A percentile compares a stretch with the other conserved stretches of the same genome.
Conservation (phyloP, 495 filamentous ascomycete species). For the Aspergillus asperescens region DNA sequence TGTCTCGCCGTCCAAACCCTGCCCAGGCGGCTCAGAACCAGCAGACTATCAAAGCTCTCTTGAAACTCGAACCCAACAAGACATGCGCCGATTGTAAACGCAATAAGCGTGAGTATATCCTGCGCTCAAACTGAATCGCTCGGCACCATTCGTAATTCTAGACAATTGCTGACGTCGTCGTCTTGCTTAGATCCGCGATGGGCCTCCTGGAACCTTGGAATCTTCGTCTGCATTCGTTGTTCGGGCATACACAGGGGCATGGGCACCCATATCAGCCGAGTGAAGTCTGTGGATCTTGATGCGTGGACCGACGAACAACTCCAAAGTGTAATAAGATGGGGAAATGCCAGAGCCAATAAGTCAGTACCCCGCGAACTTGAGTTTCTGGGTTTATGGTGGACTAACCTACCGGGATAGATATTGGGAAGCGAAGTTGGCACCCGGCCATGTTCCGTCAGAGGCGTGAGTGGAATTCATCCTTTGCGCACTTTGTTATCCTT, state of each 20-base stretch:
- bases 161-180: conserved; percentile 11
- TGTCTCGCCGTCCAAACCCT: conserved; percentile 81
- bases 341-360: conserved; percentile 92
- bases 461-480: conserved; percentile 51
- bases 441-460: conserved; percentile 93
- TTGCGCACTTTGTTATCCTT: neutral
- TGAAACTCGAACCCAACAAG: conserved; percentile 93
- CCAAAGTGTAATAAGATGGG: conserved; percentile 87
- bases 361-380: conserved; percentile 34
- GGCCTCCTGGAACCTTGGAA: conserved; percentile 95
- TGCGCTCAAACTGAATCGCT: neutral
- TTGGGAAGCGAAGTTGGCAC: conserved; percentile 92
- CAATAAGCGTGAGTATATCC: conserved; percentile 74
- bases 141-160: neutral
- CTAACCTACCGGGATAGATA: conserved; percentile 49
- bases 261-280: conserved; percentile 96
- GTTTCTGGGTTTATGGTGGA: conserved; percentile 4
- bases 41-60: conserved; percentile 80
- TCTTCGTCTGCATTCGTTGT: conserved; percentile 96
- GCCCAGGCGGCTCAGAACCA: conserved; percentile 86
- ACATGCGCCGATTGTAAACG: conserved; percentile 97
- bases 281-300: conserved; percentile 96
- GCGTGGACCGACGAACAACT: conserved; percentile 98
- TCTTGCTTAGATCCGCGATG: conserved; percentile 76
- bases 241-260: conserved; percentile 97